phyloP scores from a whole-genome alignment of 192 early-diverging fungal genomes.

The Endogone sp. region DNA sequence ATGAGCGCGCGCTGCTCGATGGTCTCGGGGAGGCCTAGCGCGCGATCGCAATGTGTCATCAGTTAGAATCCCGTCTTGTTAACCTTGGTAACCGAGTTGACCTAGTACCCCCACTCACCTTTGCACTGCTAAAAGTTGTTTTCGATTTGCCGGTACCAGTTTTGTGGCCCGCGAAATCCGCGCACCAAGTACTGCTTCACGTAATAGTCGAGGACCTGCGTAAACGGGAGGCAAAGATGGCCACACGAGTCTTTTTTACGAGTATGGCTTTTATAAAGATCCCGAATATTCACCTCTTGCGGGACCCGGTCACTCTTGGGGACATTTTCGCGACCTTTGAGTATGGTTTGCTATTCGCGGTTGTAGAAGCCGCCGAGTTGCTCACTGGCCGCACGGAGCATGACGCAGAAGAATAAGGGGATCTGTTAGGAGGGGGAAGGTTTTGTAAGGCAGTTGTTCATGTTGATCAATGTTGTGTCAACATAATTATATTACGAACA shows the following conservation, averaged over 20 bases:
- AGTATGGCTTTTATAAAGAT: too few species aligned
- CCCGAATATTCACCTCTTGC: not conserved
- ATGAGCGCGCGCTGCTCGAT: conserved; percentile 22
- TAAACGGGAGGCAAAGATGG: too few species aligned
- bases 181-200: conserved; percentile 23
- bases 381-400: too few species aligned
- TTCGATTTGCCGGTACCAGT: conserved; percentile 46
- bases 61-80: too few species aligned
- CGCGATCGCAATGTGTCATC: not conserved
- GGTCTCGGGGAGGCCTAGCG: conserved; percentile 13
- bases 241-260: too few species aligned
- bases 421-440: not conserved
- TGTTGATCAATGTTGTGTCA: too few species aligned
- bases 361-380: not conserved
- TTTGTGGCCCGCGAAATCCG: conserved; percentile 49
- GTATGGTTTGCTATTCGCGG: not conserved
- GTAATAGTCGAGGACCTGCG: conserved; percentile 40
- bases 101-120: conserved; percentile 13
- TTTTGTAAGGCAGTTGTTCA: not conserved
- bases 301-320: not conserved
- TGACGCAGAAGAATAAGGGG: not conserved
- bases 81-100: too few species aligned
- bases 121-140: conserved; percentile 27
- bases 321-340: not conserved
- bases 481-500: too few species aligned